A percentile compares a stretch with the other conserved stretches of the same genome.
Conservation (phyloP, 805 yeast species). For the Yarrowia sp. region DNA sequence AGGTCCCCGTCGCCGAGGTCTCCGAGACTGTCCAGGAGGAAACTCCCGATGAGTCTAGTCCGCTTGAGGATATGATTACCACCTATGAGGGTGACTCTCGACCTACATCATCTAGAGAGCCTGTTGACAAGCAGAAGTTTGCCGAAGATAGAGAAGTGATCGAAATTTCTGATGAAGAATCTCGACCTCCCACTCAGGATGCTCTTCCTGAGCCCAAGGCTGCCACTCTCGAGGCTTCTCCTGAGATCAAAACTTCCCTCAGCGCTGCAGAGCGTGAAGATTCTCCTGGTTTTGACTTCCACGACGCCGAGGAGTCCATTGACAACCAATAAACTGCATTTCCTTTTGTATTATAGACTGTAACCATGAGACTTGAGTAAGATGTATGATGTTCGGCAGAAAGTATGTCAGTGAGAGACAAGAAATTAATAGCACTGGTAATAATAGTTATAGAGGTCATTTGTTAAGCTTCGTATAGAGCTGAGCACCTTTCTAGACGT, state of each 20-base stretch:
- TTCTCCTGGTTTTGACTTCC: conserved; percentile 30
- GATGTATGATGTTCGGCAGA: too few species aligned
- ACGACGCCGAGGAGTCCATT: conserved; percentile 22
- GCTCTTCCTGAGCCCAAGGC: neutral
- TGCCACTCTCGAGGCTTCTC: conserved; percentile 6
- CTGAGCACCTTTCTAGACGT: too few species aligned
- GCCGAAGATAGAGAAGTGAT: conserved; percentile 12
- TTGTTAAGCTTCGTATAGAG: too few species aligned
- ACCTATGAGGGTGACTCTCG: conserved; percentile 18
- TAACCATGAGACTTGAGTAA: neutral
- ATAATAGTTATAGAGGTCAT: too few species aligned
- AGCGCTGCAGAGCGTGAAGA: conserved; percentile 10
- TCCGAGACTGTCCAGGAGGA: neutral
- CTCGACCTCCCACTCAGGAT: neutral
- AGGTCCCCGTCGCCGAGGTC: neutral
- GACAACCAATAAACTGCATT: conserved; percentile 18
- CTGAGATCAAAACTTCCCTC: conserved; percentile 5
- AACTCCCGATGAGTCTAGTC: neutral
- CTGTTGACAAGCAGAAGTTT: neutral
- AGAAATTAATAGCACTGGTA: too few species aligned
- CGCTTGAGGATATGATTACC: conserved; percentile 12
- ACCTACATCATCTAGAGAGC: conserved; percentile 7
- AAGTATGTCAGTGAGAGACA: too few species aligned
- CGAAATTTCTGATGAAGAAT: conserved; percentile 20
- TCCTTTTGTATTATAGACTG: neutral